Percentiles rank a stretch among this genome's conserved stretches.
Conservation (phyloP, 768 basidiomycete genomes). For the Panaeolus papilionaceus region DNA sequence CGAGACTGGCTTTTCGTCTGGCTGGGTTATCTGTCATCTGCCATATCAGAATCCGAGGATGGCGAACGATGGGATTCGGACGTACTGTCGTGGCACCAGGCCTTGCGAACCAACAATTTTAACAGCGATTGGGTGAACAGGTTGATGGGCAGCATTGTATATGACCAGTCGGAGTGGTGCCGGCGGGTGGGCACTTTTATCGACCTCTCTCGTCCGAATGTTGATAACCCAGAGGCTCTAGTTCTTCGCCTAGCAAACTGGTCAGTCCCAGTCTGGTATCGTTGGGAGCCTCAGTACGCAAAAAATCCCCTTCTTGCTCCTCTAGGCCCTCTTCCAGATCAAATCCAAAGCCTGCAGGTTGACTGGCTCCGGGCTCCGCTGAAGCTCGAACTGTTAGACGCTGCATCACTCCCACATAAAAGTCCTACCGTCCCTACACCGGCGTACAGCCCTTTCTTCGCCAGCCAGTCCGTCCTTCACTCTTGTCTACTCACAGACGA, state of each 20-base stretch:
- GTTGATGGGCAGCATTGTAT: not conserved
- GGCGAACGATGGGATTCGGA: not conserved
- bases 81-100: not conserved
- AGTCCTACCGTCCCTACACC: not conserved
- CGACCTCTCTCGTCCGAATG: not conserved
- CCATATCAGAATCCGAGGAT: not conserved
- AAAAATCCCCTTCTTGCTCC: not conserved
- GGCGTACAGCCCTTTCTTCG: not conserved
- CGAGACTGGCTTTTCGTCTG: not conserved
- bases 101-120: not conserved
- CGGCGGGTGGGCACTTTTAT: conserved; percentile 1
- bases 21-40: not conserved
- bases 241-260: not conserved
- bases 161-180: not conserved
- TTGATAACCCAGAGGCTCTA: not conserved
- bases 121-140: conserved; percentile 3
- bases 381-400: not conserved
- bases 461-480: not conserved
- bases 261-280: not conserved
- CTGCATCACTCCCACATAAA: not conserved
- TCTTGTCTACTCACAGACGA: not conserved
- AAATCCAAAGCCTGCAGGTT: not conserved
- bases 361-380: not conserved
- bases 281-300: not conserved
- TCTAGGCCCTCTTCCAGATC: not conserved